Evolutionary conservation across 108 stramenopile genomes (phyloP), one percentile per base, ranked within the genome.

Genomic region (Seminavis robusta): DNA sequence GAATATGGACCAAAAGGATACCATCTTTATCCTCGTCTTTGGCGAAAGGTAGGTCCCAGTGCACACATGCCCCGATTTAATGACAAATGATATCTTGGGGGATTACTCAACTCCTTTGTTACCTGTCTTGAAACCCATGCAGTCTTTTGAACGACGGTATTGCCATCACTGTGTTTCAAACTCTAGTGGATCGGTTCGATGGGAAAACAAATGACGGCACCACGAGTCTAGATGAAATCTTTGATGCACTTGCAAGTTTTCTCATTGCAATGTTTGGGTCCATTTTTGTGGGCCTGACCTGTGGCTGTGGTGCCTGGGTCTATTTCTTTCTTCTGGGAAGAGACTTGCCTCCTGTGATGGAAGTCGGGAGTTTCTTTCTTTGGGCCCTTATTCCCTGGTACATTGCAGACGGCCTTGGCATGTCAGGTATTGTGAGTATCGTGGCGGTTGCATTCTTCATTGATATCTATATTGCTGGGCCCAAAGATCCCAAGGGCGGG

Each of bases 131-230:
- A n/a, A n/a, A n/a, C n/a, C n/a, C n/a, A n/a, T n/a, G n/a, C n/a
- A n/a, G n/a, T n/a, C 68, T 98, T 11, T 63, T 98, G 55, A 98
- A 96, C 61, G 97, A 98, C 66, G 97, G 95, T 15, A 89, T 98
- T 36, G 87, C 94, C 9, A 74, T 81, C 55, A 74, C 68, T 19
- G 45, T 81, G 20, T 81, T 81, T 57, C 73, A 77, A 15, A 66
- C 63, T 17, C 53, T 83, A 26, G 60, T 69, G 31, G 33, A 43
- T n/a, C n/a, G n/a, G n/a, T n/a, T n/a, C n/a, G n/a, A n/a, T n/a
- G n/a, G n/a, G n/a, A n/a, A n/a, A n/a, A n/a, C n/a, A n/a, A n/a
- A n/a, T n/a, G n/a, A n/a, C n/a, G n/a, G n/a, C n/a, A n/a, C n/a
- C n/a, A n/a, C n/a, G n/a, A n/a, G n/a, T n/a, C n/a, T n/a, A n/a